Evolutionary conservation across 495 filamentous ascomycete genomes (phyloP).

Genomic region (Neurospora africana): DNA sequence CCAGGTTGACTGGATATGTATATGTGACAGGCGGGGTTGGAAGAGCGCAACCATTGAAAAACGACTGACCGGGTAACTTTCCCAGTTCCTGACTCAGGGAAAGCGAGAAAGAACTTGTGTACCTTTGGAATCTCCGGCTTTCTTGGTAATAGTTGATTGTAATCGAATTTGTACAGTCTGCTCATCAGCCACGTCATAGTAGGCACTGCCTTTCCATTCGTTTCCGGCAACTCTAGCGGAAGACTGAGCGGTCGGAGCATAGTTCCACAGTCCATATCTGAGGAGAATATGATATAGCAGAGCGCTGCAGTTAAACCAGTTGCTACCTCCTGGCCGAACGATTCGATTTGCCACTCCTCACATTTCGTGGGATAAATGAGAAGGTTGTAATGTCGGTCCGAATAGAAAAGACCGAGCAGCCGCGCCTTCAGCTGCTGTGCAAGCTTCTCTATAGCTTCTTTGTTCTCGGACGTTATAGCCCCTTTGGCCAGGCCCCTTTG

Average conservation of each 20-base stretch:
- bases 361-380: constrained; percentile 31
- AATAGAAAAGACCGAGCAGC: constrained; percentile 23
- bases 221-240: neutral
- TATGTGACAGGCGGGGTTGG: constrained; percentile 19
- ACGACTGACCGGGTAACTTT: neutral
- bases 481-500: constrained; percentile 7
- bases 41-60: constrained; percentile 21
- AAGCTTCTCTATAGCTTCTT: constrained; percentile 13
- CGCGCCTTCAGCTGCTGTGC: constrained; percentile 22
- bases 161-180: constrained; percentile 17
- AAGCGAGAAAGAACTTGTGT: constrained; percentile 22
- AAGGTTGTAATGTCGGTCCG: constrained; percentile 24
- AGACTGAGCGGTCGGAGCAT: constrained; percentile 12
- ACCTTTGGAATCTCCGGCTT: neutral
- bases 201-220: neutral
- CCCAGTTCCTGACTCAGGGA: constrained; percentile 10
- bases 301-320: constrained; percentile 17
- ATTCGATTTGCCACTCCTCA: constrained; percentile 25
- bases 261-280: constrained; percentile 7
- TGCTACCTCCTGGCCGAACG: constrained; percentile 9
- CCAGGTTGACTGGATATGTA: constrained; percentile 14
- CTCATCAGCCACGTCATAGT: constrained; percentile 9
- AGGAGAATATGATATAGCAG: constrained; percentile 26
- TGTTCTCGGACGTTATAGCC: constrained; percentile 9
- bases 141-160: constrained; percentile 15